Evolutionary conservation across 2,329 filamentous ascomycete species (phyloP), one percentile per base, ranked within the genome.

Genomic region (Aspergillus hortae): DNA sequence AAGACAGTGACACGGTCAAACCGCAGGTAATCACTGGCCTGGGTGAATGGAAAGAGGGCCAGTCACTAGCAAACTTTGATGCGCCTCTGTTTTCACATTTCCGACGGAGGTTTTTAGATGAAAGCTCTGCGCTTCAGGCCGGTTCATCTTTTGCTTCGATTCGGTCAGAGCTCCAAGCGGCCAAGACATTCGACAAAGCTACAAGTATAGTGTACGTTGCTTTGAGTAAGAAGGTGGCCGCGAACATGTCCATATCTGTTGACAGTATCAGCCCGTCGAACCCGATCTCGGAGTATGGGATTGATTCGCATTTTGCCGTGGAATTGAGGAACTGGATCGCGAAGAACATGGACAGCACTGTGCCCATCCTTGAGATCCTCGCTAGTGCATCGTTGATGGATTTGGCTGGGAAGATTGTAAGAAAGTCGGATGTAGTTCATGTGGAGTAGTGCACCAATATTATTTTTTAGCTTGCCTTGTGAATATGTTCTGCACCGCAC

Each of bases 221-320:
- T 2, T 33, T 65, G 1, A 56, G 55, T 21, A 46, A 21, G 10
- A 61, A 54, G 19, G 52, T 65, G 15, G 61, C 63, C 2, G 30
- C 50, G 1, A 56, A 62, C 38, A 53, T 65, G 6, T 51, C 55
- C 9, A 53, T 64, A 1, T 49, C 59, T 0, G 45, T 54, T 0
- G 61, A 66, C 12, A 61, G 51, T 5, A 63, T 65, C 25, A 45
- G 56, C 32, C 55, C 55, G 12, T 41, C 45, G 2, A 64, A 62
- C 52, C 58, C 67, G 2, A 60, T 70, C 1, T 64, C 66, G 1
- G 64, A 67, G 7, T 73, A 69, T 35, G 73, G 74, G 0, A 66
- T 75, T 19, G 74, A 76, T 55, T 74, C 72, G 4, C 67, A 77
- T 4, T 68, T 78, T 21, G 75, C 75, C 0, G 69, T 78, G 1